phyloP scores from a whole-genome alignment of 441 rosid genomes.

The Breynia disticha region DNA sequence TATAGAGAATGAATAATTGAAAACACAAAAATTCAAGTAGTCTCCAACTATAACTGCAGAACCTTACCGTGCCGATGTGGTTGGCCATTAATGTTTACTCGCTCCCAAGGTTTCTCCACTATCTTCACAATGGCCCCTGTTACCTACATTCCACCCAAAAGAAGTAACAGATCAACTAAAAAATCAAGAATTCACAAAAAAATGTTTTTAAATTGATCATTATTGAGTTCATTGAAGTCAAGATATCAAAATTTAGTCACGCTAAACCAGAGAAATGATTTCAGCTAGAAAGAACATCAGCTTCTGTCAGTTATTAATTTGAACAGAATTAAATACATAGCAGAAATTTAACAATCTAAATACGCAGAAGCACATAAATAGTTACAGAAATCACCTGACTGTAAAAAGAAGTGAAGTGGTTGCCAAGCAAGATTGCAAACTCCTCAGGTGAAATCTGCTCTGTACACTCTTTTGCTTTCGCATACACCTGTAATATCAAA shows the following conservation, averaged over 20 bases:
- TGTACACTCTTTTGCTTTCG: slow-evolving; percentile 70
- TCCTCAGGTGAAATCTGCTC: slow-evolving; percentile 64
- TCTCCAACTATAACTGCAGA: not conserved
- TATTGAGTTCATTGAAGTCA: too few species aligned
- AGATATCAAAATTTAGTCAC: too few species aligned
- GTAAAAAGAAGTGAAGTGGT: slow-evolving; percentile 67
- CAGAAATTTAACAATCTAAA: too few species aligned
- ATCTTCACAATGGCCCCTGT: slow-evolving; percentile 55
- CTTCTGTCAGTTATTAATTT: too few species aligned
- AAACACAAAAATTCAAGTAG: too few species aligned
- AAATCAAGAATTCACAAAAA: not conserved
- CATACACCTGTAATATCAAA: slow-evolving; percentile 49
- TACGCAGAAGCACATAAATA: not conserved
- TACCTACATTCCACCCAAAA: slow-evolving; percentile 32
- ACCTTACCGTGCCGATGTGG: slow-evolving; percentile 68
- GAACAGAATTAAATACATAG: too few species aligned
- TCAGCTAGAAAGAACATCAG: too few species aligned
- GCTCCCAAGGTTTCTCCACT: slow-evolving; percentile 95
- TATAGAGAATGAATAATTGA: too few species aligned
- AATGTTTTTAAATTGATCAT: not conserved
- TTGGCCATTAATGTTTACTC: slow-evolving; percentile 48
- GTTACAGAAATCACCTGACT: slow-evolving; percentile 38
- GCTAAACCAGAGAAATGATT: too few species aligned
- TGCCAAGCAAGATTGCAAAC: slow-evolving; percentile 65
- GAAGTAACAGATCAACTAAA: not conserved